Conservation (phyloP, 2,329 filamentous ascomycete species). For the Aureobasidium subglaciale region DNA sequence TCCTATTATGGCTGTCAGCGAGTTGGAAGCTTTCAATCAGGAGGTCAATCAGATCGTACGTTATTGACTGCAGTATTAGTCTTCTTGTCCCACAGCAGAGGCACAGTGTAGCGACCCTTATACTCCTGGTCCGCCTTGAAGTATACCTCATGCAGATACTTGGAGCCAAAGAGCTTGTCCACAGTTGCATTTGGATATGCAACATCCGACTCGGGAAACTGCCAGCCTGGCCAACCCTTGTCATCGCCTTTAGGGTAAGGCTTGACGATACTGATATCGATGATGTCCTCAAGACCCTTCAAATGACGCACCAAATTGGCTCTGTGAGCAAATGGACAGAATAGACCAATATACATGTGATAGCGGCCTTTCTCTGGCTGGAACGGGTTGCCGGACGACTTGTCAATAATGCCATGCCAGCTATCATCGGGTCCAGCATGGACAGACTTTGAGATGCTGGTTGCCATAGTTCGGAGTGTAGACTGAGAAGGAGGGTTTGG, state of each 20-base stretch:
- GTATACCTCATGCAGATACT: conserved; percentile 55
- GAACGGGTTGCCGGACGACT: conserved; percentile 39
- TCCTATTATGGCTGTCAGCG: conserved; percentile 32
- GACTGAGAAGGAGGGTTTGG: background rate
- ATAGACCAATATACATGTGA: conserved; percentile 53
- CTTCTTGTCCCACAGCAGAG: conserved; percentile 56
- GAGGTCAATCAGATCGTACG: conserved; percentile 19
- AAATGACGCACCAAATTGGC: conserved; percentile 51
- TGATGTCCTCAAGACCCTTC: conserved; percentile 49
- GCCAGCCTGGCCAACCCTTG: conserved; percentile 57
- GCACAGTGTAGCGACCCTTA: conserved; percentile 55
- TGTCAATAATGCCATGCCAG: conserved; percentile 45
- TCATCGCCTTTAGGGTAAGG: conserved; percentile 61
- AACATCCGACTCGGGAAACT: conserved; percentile 46
- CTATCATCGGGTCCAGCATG: conserved; percentile 34
- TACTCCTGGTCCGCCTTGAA: conserved; percentile 55
- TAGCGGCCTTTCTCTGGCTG: conserved; percentile 46
- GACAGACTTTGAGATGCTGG: conserved; percentile 21
- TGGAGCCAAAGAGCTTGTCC: conserved; percentile 51
- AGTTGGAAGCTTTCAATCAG: background rate
- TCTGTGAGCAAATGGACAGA: conserved; percentile 60
- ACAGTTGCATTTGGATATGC: conserved; percentile 54
- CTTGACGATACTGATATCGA: conserved; percentile 53
- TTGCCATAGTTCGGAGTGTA: background rate
- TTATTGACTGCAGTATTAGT: conserved; percentile 52